Evolutionary conservation across 192 early-diverging fungal species (phyloP), one percentile per base, ranked within the genome.

Genomic region (Spizellomyces sp.): DNA sequence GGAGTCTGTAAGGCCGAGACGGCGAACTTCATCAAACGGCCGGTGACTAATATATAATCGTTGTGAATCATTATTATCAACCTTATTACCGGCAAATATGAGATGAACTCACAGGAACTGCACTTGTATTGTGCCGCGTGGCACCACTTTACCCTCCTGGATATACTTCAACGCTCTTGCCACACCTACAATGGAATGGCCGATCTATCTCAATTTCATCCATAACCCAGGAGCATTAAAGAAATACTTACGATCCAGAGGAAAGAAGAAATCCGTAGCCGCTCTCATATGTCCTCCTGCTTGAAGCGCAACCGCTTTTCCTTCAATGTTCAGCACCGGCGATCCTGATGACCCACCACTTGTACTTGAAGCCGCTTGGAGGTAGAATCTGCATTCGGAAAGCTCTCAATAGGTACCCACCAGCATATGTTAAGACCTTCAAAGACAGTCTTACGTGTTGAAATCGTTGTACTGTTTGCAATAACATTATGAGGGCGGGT

Each of bases 231-330:
- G 9, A 61, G 2, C 17, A 36, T 22, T 58, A 45, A 45, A 69
- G 3, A 36, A 3, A 2, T 36, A 36, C 27, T 36, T 36, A 36
- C 92, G 84, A 69, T 92, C 90, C 45, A 94, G 70, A 9, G 93
- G 93, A 43, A 94, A 89, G 72, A 93, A 94, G 83, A 91, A 94
- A 77, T 93, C 90, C 1, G 93, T 93, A 17, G 92, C 92, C 44
- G 91, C 91, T 41, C 59, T 57, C 27, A 58, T 84, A 56, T 86
- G 84, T 10, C 91, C 91, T 62, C 90, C 91, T 5, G 91, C 93
- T 67, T 94, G 91, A 42, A 94, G 71, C 45, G 88, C 93, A 5
- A 94, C 91, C 5, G 93, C 93, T 57, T 88, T 83, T 58, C 93
- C 93, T 17, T 92, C 82, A 71, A 94, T 90, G 66, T 92, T 89